Conservation (phyloP, 2,329 filamentous ascomycete genomes). For the Cercospora nicotianae region DNA sequence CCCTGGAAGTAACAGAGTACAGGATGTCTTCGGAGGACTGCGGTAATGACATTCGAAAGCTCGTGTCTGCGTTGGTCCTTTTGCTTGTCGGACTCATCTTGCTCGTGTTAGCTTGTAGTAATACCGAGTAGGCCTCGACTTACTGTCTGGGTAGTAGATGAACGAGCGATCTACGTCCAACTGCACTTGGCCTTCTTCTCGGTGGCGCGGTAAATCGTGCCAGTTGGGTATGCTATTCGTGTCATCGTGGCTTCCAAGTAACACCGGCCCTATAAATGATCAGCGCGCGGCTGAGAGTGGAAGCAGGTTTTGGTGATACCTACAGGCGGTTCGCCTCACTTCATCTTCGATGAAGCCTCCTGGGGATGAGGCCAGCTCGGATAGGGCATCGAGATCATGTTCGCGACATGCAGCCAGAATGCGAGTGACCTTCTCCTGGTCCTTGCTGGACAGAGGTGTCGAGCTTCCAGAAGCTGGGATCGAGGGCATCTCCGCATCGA, state of each 20-base stretch:
- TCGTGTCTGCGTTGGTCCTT: conserved; percentile 70
- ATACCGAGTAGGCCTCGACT: conserved; percentile 31
- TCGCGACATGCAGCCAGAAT: conserved; percentile 47
- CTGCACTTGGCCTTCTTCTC: conserved; percentile 85
- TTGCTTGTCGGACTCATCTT: conserved; percentile 68
- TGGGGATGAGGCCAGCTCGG: conserved; percentile 45
- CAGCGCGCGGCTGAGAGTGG: neutral
- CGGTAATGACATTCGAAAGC: conserved; percentile 75
- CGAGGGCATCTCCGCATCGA: neutral
- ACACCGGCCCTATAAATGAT: conserved; percentile 59
- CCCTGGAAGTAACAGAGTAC: conserved; percentile 95
- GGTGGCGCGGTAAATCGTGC: conserved; percentile 69
- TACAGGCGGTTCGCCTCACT: conserved; percentile 75
- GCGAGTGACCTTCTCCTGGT: conserved; percentile 18
- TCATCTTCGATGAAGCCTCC: conserved; percentile 51
- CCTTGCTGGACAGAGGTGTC: conserved; percentile 12
- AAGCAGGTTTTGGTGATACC: neutral
- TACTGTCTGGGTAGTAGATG: conserved; percentile 88
- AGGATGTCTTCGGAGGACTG: conserved; percentile 76
- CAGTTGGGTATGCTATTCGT: conserved; percentile 45
- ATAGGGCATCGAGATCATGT: conserved; percentile 43
- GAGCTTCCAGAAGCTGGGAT: neutral
- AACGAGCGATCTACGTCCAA: conserved; percentile 96
- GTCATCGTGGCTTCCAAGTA: conserved; percentile 44
- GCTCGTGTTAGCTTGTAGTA: conserved; percentile 4